phyloP scores from a whole-genome alignment of 257 asterid genomes.

The Fraxinus anomala region DNA sequence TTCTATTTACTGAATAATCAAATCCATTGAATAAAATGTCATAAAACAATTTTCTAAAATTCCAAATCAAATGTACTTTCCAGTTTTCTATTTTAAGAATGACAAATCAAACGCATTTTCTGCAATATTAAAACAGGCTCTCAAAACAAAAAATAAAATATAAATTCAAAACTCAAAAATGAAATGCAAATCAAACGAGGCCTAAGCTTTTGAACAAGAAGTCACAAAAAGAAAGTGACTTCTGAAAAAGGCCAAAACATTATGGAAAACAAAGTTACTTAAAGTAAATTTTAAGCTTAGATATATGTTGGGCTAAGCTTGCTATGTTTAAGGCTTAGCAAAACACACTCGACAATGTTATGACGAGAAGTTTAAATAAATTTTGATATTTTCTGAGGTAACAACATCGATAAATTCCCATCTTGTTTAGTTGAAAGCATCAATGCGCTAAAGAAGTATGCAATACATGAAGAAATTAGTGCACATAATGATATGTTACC shows the following conservation, averaged over 20 bases:
- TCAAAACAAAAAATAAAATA: too few species aligned
- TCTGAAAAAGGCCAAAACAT: neutral
- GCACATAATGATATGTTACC: conserved; percentile 37
- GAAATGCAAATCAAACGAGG: too few species aligned
- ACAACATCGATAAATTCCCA: neutral
- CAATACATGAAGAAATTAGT: neutral
- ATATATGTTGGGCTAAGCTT: neutral
- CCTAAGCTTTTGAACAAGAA: neutral
- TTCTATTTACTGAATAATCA: too few species aligned
- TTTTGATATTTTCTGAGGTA: neutral
- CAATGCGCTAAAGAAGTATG: neutral
- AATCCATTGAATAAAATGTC: too few species aligned
- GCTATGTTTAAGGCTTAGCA: neutral
- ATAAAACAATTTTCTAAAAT: too few species aligned
- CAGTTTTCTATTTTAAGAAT: too few species aligned
- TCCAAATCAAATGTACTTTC: too few species aligned
- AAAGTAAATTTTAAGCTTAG: neutral
- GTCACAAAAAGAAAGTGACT: neutral
- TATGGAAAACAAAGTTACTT: neutral
- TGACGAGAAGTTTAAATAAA: neutral
- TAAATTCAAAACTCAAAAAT: too few species aligned
- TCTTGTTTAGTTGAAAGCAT: neutral
- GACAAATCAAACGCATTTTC: too few species aligned
- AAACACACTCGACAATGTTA: neutral
- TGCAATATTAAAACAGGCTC: too few species aligned